A percentile compares a stretch with the other conserved stretches of the same genome.
Conservation (phyloP, 169 alveolate genomes). For the Eimeria maxima region DNA sequence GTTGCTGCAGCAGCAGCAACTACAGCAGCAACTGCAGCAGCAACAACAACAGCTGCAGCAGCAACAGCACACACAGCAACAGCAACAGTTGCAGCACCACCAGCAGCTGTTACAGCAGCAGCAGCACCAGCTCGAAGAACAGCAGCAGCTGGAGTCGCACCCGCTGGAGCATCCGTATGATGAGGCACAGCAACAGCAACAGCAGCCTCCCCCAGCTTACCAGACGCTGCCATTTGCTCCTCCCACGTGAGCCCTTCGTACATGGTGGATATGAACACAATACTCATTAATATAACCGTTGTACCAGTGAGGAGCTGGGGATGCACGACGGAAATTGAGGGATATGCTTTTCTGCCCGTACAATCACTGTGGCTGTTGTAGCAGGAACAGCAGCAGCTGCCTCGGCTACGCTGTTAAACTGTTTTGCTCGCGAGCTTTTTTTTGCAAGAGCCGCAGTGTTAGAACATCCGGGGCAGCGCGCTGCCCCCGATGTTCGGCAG, state of each 20-base stretch:
- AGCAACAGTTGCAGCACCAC: conserved; percentile 49
- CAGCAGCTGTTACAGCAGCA: conserved; percentile 55
- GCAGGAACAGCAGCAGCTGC: conserved; percentile 4
- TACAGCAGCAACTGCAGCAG: conserved; percentile 43
- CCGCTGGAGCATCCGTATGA: conserved; percentile 36
- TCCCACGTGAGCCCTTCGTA: not conserved
- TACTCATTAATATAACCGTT: not conserved
- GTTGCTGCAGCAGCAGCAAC: conserved; percentile 66
- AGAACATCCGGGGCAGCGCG: conserved; percentile 14
- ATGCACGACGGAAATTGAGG: not conserved
- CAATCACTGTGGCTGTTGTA: not conserved
- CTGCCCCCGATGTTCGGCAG: not conserved
- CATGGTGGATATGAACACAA: not conserved
- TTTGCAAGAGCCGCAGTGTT: not conserved
- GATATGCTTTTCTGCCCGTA: not conserved
- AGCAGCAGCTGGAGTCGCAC: conserved; percentile 35
- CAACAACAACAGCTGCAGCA: conserved; percentile 70
- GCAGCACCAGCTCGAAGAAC: conserved; percentile 62
- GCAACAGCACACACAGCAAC: conserved; percentile 47
- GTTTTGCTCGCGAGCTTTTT: not conserved
- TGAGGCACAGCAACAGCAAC: conserved; percentile 29
- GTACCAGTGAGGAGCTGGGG: not conserved
- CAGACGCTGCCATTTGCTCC: conserved; percentile 63
- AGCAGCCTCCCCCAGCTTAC: conserved; percentile 47
- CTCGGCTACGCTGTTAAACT: not conserved